Evolutionary conservation across 352 stramenopile species (phyloP).

Genomic region (Globisporangium megalacanthum): DNA sequence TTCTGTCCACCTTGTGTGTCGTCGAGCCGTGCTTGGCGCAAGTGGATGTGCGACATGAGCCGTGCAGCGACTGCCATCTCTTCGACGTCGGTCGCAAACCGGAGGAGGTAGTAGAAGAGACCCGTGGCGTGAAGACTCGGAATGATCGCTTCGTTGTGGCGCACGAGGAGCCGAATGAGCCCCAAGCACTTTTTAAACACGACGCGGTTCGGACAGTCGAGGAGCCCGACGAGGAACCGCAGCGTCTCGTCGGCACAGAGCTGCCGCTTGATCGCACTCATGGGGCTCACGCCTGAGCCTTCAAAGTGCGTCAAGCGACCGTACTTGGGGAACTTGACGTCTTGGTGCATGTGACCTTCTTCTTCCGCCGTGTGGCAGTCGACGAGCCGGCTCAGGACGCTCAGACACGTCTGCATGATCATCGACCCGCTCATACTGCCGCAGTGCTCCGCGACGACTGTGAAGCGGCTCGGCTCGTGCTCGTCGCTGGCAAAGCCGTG

Average conservation of each 20-base stretch:
- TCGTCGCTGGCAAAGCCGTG: conserved; percentile 28
- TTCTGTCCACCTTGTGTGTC: conserved; percentile 75
- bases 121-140: conserved; percentile 76
- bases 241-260: conserved; percentile 74
- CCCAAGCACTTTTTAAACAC: conserved; percentile 84
- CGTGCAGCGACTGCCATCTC: conserved; percentile 78
- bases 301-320: conserved; percentile 78
- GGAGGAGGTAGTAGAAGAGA: conserved; percentile 85
- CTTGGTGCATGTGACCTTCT: conserved; percentile 74
- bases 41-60: conserved; percentile 77
- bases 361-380: conserved; percentile 81
- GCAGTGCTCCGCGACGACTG: conserved; percentile 70
- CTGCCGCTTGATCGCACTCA: conserved; percentile 69
- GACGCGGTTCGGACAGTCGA: conserved; percentile 78
- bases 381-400: conserved; percentile 74
- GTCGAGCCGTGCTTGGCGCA: conserved; percentile 71
- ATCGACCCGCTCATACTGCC: conserved; percentile 78
- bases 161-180: conserved; percentile 74
- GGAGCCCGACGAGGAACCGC: conserved; percentile 71
- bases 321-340: conserved; percentile 75
- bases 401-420: conserved; percentile 86
- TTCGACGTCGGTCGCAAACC: conserved; percentile 72
- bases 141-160: conserved; percentile 83
- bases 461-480: conserved; percentile 44
- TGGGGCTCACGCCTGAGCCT: conserved; percentile 67